phyloP scores from a whole-genome alignment of 805 yeast species.

The Sugiyamaella lignohabitans region DNA sequence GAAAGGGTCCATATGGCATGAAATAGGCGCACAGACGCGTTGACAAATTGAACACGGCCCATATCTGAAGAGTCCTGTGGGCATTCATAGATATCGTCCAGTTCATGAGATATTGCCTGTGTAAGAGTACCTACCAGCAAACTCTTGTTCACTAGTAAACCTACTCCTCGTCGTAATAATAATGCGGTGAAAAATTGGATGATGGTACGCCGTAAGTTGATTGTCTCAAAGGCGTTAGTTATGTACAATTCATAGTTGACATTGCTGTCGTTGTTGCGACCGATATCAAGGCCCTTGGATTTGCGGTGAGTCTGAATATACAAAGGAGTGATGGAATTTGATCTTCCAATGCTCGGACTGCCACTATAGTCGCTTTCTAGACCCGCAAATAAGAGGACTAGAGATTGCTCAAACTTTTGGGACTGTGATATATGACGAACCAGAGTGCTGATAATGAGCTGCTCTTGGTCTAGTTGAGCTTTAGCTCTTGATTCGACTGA shows the following conservation, averaged over 20 bases:
- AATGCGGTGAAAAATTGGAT: slow-evolving; percentile 5
- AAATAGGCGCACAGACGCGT: slow-evolving; percentile 14
- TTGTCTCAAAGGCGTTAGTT: background rate
- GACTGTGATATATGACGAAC: background rate
- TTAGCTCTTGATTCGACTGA: background rate
- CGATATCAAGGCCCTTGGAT: background rate
- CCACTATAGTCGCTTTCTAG: background rate
- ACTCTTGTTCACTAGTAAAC: slow-evolving; percentile 2
- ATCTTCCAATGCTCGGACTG: no score
- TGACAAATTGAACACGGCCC: slow-evolving; percentile 8
- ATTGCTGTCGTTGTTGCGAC: slow-evolving; percentile 4
- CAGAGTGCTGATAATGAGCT: slow-evolving; percentile 1
- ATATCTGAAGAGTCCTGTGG: background rate
- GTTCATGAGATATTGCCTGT: slow-evolving; percentile 9
- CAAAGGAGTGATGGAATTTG: background rate
- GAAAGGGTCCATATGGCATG: slow-evolving; percentile 16
- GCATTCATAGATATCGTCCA: slow-evolving; percentile 10
- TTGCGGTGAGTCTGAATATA: background rate
- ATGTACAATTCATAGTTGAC: slow-evolving; percentile 5
- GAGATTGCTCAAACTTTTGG: background rate
- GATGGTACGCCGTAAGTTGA: background rate
- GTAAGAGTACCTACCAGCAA: slow-evolving; percentile 5
- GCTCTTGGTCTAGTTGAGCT: slow-evolving; percentile 2
- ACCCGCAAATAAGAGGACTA: slow-evolving; percentile 4
- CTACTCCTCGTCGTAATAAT: slow-evolving; percentile 7